phyloP scores from a whole-genome alignment of 73 alveolate genomes.

The Stentor coeruleus region DNA sequence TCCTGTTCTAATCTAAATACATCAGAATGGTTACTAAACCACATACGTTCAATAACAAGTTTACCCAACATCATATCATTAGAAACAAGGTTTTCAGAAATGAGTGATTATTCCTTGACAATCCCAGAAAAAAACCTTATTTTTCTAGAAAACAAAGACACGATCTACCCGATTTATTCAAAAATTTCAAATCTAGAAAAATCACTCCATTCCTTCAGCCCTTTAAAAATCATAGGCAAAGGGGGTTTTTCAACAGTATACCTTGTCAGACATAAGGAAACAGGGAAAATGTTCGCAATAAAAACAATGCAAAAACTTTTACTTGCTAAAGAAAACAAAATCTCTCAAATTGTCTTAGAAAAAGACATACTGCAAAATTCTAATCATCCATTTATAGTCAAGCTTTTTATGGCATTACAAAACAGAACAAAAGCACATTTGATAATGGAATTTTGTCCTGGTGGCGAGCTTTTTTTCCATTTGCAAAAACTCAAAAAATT shows the following conservation, averaged over 20 bases:
- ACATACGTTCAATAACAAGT: no score
- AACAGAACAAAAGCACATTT: constrained; percentile 75
- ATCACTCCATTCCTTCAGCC: constrained; percentile 5
- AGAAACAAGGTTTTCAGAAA: no score
- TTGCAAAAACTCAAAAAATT: constrained; percentile 45
- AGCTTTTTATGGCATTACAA: constrained; percentile 88
- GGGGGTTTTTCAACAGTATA: constrained; percentile 83
- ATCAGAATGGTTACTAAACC: no score
- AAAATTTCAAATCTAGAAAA: background rate
- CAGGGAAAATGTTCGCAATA: constrained; percentile 67
- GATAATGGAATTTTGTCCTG: constrained; percentile 87
- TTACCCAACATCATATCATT: no score
- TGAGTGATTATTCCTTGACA: background rate
- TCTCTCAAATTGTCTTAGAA: constrained; percentile 84
- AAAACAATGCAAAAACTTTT: constrained; percentile 71
- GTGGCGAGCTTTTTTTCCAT: constrained; percentile 80
- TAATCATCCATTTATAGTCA: constrained; percentile 91
- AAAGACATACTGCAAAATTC: constrained; percentile 81
- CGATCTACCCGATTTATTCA: background rate
- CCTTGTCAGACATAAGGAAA: constrained; percentile 66
- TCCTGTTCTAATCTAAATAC: no score
- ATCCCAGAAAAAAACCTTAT: background rate
- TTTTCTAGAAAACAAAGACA: background rate
- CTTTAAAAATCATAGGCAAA: constrained; percentile 66
- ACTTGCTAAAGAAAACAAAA: constrained; percentile 77